Conservation (phyloP, 768 basidiomycete genomes). For the Tulasnella sp. region DNA sequence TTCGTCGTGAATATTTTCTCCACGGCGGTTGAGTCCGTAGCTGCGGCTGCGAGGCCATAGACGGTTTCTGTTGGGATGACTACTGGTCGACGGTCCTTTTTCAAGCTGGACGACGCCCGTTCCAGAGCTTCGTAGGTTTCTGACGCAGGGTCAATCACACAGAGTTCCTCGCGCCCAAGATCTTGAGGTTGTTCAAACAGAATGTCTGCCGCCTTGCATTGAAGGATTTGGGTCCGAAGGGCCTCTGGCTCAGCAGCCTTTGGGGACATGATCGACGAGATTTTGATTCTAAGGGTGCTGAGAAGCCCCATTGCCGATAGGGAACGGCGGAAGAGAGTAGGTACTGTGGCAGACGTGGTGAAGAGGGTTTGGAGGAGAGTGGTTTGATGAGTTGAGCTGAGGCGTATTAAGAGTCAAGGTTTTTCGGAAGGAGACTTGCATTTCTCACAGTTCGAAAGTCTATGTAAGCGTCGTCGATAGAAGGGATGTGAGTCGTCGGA, state of each 20-base stretch:
- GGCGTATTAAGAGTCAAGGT: not conserved
- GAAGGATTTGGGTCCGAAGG: not conserved
- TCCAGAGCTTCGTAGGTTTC: conserved; percentile 42
- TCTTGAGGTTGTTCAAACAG: not conserved
- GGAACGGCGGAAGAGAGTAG: not conserved
- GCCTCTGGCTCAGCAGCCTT: not conserved
- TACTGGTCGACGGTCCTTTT: conserved; percentile 50
- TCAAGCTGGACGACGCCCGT: conserved; percentile 42
- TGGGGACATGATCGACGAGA: not conserved
- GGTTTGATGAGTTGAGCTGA: not conserved
- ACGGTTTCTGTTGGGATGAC: conserved; percentile 98
- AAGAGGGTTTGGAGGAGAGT: not conserved
- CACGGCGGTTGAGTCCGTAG: conserved; percentile 50
- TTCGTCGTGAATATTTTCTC: conserved; percentile 80
- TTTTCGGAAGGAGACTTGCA: not conserved
- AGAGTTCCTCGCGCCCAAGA: not conserved
- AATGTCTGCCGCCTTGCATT: conserved; percentile 7
- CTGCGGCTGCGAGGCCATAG: conserved; percentile 91
- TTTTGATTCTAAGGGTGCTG: not conserved
- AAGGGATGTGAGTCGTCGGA: not conserved
- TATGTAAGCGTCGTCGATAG: not conserved
- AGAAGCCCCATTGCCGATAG: not conserved
- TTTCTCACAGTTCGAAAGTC: not conserved
- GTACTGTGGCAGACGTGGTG: not conserved
- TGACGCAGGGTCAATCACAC: conserved; percentile 38